Percentiles rank a stretch among this genome's conserved stretches.
These are phyloP conservation scores for Ogataea pini DNA, from an alignment of 805 yeast genomes.

Conservation along the genomic window DNA sequence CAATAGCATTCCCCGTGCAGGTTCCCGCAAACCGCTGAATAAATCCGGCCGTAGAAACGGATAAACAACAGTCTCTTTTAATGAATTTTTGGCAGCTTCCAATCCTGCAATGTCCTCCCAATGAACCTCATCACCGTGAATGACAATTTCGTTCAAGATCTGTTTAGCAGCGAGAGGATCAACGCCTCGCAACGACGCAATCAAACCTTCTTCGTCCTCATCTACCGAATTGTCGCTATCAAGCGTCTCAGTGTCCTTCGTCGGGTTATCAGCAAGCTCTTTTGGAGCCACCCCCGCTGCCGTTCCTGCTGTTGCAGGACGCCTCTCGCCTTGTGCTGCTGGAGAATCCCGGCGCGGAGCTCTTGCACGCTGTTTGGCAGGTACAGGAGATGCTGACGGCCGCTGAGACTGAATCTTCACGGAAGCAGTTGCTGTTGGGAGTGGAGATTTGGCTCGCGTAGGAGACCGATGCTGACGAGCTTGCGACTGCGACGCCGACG, in stretches of 20 bases:
- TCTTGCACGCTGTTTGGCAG: slow-evolving; percentile 6
- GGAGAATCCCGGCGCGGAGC: slow-evolving; percentile 4
- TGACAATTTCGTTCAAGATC: slow-evolving; percentile 83
- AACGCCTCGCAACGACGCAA: slow-evolving; percentile 62
- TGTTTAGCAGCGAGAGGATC: slow-evolving; percentile 80
- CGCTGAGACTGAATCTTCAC: slow-evolving; percentile 8
- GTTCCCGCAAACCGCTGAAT: slow-evolving; percentile 88
- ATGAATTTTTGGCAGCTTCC: slow-evolving; percentile 80
- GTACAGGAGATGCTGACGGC: slow-evolving; percentile 19
- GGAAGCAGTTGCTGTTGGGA: slow-evolving; percentile 8
- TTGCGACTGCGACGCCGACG: slow-evolving; percentile 11
- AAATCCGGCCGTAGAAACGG: slow-evolving; percentile 94
- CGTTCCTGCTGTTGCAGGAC: not conserved
- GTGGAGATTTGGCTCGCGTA: slow-evolving; percentile 16
- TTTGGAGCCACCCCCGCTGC: slow-evolving; percentile 5
- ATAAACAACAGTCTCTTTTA: slow-evolving; percentile 93
- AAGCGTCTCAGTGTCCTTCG: slow-evolving; percentile 34
- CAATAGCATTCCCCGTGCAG: slow-evolving; percentile 91
- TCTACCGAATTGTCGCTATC: slow-evolving; percentile 26
- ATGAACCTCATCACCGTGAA: slow-evolving; percentile 84
- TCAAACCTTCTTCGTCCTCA: slow-evolving; percentile 38
- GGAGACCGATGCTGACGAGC: slow-evolving; percentile 15
- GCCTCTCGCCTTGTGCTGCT: not conserved
- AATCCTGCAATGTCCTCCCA: slow-evolving; percentile 97
- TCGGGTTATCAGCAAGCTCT: slow-evolving; percentile 24